Percentiles rank a stretch among this genome's conserved stretches.
These are phyloP conservation scores for Neurospora sp. DNA, from an alignment of 495 filamentous ascomycete genomes.

Conservation along the genomic window DNA sequence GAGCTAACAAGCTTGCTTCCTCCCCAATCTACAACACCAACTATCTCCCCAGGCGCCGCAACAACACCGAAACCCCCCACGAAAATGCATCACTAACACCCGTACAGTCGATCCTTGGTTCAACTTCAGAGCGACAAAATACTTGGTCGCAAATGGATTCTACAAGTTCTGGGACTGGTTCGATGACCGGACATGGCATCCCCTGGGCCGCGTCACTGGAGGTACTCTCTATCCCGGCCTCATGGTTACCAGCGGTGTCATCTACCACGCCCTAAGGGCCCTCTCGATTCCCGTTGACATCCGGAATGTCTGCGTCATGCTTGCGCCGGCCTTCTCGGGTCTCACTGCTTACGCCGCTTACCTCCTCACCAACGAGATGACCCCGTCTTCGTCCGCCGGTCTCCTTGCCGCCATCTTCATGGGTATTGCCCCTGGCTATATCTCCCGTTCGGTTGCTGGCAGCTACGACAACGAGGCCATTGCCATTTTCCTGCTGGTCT, in stretches of 20 bases:
- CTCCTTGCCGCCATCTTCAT: constrained; percentile 93
- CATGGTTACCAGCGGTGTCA: constrained; percentile 97
- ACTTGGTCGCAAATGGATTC: constrained; percentile 91
- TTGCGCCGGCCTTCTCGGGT: constrained; percentile 92
- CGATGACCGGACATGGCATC: constrained; percentile 99
- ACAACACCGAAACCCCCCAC: neutral
- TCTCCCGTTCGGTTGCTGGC: constrained; percentile 92
- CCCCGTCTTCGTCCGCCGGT: constrained; percentile 80
- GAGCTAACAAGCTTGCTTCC: neutral
- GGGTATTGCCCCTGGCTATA: constrained; percentile 96
- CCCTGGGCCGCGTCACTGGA: constrained; percentile 94
- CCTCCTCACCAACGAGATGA: constrained; percentile 94
- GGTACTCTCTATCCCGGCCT: constrained; percentile 96
- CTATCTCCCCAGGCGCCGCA: neutral
- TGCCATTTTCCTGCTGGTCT: constrained; percentile 95
- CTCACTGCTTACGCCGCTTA: constrained; percentile 91
- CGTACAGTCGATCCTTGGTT: constrained; percentile 97
- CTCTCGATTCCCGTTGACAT: constrained; percentile 95
- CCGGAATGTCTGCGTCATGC: constrained; percentile 94
- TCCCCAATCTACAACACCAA: neutral
- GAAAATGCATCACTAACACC: constrained; percentile 15
- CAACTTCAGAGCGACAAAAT: constrained; percentile 98
- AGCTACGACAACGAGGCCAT: constrained; percentile 99
- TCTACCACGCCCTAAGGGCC: constrained; percentile 89
- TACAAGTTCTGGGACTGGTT: constrained; percentile 99